Conservation (phyloP, 2,329 filamentous ascomycete species). For the Fusarium sp. region DNA sequence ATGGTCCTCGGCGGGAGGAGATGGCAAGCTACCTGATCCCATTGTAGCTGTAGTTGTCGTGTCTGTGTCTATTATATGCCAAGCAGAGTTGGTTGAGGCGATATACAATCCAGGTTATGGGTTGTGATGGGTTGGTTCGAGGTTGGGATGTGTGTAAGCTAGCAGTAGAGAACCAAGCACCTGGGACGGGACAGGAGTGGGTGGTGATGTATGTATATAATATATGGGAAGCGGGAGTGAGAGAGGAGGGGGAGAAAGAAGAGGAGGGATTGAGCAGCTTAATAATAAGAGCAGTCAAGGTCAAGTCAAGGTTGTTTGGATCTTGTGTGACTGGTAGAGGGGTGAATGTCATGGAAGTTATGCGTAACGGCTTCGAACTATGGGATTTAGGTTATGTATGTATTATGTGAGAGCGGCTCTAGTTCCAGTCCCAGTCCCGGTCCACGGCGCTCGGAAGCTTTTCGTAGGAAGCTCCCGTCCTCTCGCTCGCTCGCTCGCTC, state of each 20-base stretch:
- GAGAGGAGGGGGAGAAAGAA: constrained; percentile 26
- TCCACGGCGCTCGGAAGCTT: constrained; percentile 46
- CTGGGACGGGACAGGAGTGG: constrained; percentile 28
- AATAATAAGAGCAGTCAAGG: constrained; percentile 45
- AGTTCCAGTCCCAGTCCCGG: constrained; percentile 12
- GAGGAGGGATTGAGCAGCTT: constrained; percentile 41
- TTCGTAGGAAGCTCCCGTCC: constrained; percentile 42
- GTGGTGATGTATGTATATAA: constrained; percentile 40
- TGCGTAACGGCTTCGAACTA: constrained; percentile 37
- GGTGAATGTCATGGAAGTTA: constrained; percentile 29
- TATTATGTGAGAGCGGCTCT: constrained; percentile 46
- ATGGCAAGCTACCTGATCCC: constrained; percentile 64
- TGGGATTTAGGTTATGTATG: constrained; percentile 15
- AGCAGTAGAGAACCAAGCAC: constrained; percentile 31
- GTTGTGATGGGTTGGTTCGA: background rate
- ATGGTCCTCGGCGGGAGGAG: constrained; percentile 65
- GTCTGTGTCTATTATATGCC: constrained; percentile 21
- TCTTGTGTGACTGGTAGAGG: constrained; percentile 35
- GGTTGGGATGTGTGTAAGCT: constrained; percentile 36
- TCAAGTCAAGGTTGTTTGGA: constrained; percentile 16
- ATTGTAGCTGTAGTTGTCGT: constrained; percentile 54
- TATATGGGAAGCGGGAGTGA: constrained; percentile 23
- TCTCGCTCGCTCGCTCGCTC: background rate
- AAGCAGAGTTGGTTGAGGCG: constrained; percentile 20
- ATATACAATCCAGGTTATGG: constrained; percentile 25